phyloP scores from a whole-genome alignment of 345 rosid genomes.

The Gynandropsis gynandra region DNA sequence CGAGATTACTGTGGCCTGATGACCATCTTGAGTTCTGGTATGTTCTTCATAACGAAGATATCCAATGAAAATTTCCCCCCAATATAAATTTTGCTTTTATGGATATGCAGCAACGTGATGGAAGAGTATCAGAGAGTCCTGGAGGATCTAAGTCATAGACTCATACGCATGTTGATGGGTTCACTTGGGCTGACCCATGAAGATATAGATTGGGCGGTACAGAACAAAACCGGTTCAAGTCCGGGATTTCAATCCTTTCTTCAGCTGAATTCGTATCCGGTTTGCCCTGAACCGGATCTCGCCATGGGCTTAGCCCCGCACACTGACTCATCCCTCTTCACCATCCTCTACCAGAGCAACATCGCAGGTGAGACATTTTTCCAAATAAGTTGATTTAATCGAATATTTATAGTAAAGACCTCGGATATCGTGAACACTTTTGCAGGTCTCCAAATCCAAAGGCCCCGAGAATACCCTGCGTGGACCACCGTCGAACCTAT shows the following conservation, averaged over 20 bases:
- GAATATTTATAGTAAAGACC: neutral
- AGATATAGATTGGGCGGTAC: conserved; percentile 30
- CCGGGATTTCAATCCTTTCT: conserved; percentile 20
- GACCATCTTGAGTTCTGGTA: conserved; percentile 58
- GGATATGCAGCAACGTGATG: conserved; percentile 29
- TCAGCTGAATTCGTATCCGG: conserved; percentile 50
- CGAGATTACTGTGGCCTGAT: conserved; percentile 63
- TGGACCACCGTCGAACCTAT: conserved; percentile 40
- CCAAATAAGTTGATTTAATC: neutral
- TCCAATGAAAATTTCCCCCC: too few relatives aligned
- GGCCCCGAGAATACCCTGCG: conserved; percentile 18
- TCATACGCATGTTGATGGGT: conserved; percentile 29
- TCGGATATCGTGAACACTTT: neutral
- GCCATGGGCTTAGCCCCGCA: conserved; percentile 54
- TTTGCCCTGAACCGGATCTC: conserved; percentile 42
- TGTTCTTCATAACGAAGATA: too few relatives aligned
- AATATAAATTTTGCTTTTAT: too few relatives aligned
- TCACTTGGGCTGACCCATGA: conserved; percentile 39
- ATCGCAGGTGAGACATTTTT: conserved; percentile 22
- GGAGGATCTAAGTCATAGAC: conserved; percentile 22
- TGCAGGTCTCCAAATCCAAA: conserved; percentile 34
- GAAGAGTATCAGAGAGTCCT: conserved; percentile 35
- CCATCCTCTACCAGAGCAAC: conserved; percentile 35
- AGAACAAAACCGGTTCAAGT: conserved; percentile 15
- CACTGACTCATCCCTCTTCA: conserved; percentile 43